Base-by-base conservation (phyloP, 2,329 filamentous ascomycete species). In the Nemania sp. region DNA sequence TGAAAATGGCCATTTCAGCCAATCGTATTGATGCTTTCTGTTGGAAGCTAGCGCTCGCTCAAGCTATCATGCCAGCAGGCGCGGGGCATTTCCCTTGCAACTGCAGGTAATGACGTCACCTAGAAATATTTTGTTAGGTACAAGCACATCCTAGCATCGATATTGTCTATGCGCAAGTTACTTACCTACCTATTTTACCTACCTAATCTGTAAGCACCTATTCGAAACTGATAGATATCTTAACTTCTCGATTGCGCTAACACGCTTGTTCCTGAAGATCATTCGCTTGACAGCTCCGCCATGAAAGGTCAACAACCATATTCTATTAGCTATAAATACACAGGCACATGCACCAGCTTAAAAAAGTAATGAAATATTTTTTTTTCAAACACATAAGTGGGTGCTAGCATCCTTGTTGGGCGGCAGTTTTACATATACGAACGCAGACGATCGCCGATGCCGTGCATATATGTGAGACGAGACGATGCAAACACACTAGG, bases 21-120 rank as follows among this genome's bases (percentile, higher is more conserved):
- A 64, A 64, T 67, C 38, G 51, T 15, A 22, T 47, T 5, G 20
- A 38, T 24, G 32, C 27, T 53, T 35, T 64, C 62, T 27, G 35
- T 54, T 35, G 35, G 47, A 15, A 29, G 27, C 35, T n/a, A 51
- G 49, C 35, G 47, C 35, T 53, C 32, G 41, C 59, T 22, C 13
- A 11, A 61, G 38, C 43, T 61, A 49, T 52, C 45, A 55, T 29
- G 45, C 56, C 38, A 43, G 11, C n/a, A 38, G 22, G 47, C 60
- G 61, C 55, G 60, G 60, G 62, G 67, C 59, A 59, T 56, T n/a
- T 29, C 22, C 32, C 18, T 53, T 18, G 32, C 6, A 38, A 6
- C 29, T 60, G 54, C n/a, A 52, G 20, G 58, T 52, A 49, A 62
- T 70, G 68, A 70, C 68, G 68, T 70, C 68, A 70, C n/a, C n/a